Base-by-base conservation (phyloP, 371 early-diverging fungal genomes). In the Paraphysoderma sedebokerense region DNA sequence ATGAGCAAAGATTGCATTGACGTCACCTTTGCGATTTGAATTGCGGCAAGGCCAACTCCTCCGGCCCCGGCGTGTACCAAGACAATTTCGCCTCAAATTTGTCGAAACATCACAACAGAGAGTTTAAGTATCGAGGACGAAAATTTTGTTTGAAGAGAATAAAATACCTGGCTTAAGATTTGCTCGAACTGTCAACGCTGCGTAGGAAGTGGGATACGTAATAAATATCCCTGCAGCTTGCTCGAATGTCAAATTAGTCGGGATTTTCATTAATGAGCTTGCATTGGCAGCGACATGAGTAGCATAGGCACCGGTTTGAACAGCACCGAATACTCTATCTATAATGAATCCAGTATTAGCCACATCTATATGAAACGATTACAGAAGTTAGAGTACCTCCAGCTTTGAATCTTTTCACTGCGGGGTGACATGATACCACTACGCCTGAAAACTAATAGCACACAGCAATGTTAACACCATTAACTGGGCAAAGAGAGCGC, bases 41-140 rank as follows among this genome's bases (percentile, higher is more conserved):
- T 52, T 0, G 66, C 66, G 1, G 66, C 63, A 20, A 66, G 45
- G 9, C 66, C 67, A 0, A 66, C 64, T 11, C 66, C 66, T 38
- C 86, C 86, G 17, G 83, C 85, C 12, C 79, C 84, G 2, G 83
- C 87, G 56, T 84, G 82, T 19, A 86, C 72, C n/a, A 86, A 58
- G 67, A 81, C 61, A 66, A 67, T 47, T 34, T 65, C 60, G 42
- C 76, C n/a, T n/a, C n/a, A n/a, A n/a, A n/a, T n/a, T n/a, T n/a
- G n/a, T n/a, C n/a, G n/a, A n/a, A n/a, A n/a, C n/a, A n/a, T n/a
- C n/a, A n/a, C n/a, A n/a, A n/a, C n/a, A n/a, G n/a, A n/a, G n/a
- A n/a, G n/a, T n/a, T n/a, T n/a, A n/a, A n/a, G n/a, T n/a, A n/a
- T n/a, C n/a, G n/a, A n/a, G n/a, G n/a, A n/a, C n/a, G n/a, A n/a